phyloP scores from a whole-genome alignment of 352 stramenopile species.

The Phytopythium kandeliae region DNA sequence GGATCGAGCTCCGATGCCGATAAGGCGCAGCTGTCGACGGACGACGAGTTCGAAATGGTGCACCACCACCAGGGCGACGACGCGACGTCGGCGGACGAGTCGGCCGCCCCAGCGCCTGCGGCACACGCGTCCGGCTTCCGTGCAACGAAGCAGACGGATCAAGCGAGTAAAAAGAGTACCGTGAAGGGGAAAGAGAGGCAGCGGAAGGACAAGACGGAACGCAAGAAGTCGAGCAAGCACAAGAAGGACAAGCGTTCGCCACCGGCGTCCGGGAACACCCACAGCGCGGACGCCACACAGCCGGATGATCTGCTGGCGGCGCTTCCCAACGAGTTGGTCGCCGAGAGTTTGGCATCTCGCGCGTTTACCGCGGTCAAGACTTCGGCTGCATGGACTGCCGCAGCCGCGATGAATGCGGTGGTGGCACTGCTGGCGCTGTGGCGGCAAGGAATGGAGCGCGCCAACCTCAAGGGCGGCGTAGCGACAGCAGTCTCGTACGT shows the following conservation, averaged over 20 bases:
- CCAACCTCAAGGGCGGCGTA: constrained; percentile 46
- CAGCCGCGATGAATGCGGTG: not conserved
- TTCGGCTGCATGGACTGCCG: not conserved
- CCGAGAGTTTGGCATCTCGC: not conserved
- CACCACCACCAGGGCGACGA: not conserved
- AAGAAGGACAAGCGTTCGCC: constrained; percentile 65
- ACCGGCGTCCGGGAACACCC: constrained; percentile 7
- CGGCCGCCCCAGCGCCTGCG: not conserved
- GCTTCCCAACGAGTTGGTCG: not conserved
- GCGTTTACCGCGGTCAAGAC: not conserved
- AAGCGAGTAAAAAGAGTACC: constrained; percentile 24
- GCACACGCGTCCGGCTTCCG: not conserved
- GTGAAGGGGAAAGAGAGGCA: constrained; percentile 44
- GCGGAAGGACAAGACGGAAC: constrained; percentile 49
- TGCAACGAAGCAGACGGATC: constrained; percentile 1
- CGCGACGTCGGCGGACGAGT: constrained; percentile 3
- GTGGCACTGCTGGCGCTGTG: constrained; percentile 1
- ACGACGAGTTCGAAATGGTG: constrained; percentile 3
- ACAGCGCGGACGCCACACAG: not conserved
- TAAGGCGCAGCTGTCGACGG: constrained; percentile 5
- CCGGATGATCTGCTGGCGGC: constrained; percentile 20
- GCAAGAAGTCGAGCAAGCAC: constrained; percentile 36
- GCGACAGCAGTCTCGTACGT: constrained; percentile 41
- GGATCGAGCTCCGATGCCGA: constrained; percentile 19
- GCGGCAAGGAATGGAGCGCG: constrained; percentile 1